Evolutionary conservation across 192 early-diverging fungal species (phyloP).

Genomic region (Podila clonocystis): DNA sequence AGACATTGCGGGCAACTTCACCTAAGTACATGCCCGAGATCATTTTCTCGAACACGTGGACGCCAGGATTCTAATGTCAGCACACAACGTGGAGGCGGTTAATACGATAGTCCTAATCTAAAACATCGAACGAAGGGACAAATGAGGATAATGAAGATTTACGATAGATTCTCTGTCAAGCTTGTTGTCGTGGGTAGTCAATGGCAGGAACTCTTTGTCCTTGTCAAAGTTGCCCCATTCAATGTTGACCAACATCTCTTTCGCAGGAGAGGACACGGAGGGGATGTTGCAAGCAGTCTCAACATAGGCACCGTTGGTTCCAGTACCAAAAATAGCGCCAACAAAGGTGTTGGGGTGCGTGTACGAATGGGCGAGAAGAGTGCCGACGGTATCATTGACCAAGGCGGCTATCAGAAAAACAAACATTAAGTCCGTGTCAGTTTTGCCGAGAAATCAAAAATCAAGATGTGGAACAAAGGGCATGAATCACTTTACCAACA

Average conservation of each 20-base stretch:
- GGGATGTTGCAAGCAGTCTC: slow-evolving; percentile 57
- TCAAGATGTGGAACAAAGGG: no score
- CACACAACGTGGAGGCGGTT: no score
- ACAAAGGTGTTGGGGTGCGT: slow-evolving; percentile 77
- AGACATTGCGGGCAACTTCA: slow-evolving; percentile 80
- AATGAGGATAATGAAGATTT: not conserved
- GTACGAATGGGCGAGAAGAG: slow-evolving; percentile 89
- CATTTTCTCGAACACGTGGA: slow-evolving; percentile 93
- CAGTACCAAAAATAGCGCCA: slow-evolving; percentile 92
- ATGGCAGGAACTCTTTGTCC: slow-evolving; percentile 75
- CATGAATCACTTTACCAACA: slow-evolving; percentile 19
- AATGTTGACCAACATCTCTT: slow-evolving; percentile 91
- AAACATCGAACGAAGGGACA: no score
- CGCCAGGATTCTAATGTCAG: slow-evolving; percentile 68
- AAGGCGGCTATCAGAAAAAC: slow-evolving; percentile 21
- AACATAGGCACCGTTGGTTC: slow-evolving; percentile 90
- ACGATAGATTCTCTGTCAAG: slow-evolving; percentile 80
- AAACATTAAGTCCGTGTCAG: no score
- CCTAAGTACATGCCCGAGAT: slow-evolving; percentile 93
- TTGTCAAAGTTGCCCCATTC: slow-evolving; percentile 96
- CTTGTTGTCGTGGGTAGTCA: slow-evolving; percentile 85
- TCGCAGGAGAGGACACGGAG: slow-evolving; percentile 39
- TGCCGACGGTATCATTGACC: slow-evolving; percentile 92
- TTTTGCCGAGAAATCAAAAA: no score
- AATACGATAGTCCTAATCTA: no score